Evolutionary conservation across 2,329 filamentous ascomycete genomes (phyloP).

Genomic region (Cladosporium sp.): DNA sequence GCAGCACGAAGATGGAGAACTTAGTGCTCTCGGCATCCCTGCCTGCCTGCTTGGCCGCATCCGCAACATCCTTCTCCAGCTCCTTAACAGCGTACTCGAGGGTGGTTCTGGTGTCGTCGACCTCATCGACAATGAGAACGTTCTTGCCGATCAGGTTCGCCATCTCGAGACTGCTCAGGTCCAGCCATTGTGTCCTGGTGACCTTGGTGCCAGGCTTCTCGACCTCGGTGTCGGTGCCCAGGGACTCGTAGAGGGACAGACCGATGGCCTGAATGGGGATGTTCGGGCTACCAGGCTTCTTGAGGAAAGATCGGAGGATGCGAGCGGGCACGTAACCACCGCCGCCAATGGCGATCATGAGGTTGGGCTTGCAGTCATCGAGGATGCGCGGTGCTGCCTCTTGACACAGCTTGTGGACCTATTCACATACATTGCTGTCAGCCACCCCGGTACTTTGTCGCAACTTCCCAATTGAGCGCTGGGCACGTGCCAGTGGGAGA

Average conservation of each 20-base stretch:
- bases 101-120: constrained; percentile 91
- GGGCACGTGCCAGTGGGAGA: constrained; percentile 7
- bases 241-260: constrained; percentile 89
- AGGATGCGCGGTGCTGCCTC: constrained; percentile 76
- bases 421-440: constrained; percentile 13
- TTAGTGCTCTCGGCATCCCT: constrained; percentile 67
- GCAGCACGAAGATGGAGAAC: constrained; percentile 92
- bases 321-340: constrained; percentile 95
- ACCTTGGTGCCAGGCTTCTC: constrained; percentile 89
- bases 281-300: constrained; percentile 78
- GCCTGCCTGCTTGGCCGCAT: constrained; percentile 69
- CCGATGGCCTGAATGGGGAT: constrained; percentile 99
- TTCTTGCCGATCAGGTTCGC: constrained; percentile 85
- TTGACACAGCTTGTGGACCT: constrained; percentile 98
- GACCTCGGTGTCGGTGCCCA: constrained; percentile 52
- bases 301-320: constrained; percentile 97
- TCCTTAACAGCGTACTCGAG: constrained; percentile 91
- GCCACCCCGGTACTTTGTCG: background rate
- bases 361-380: constrained; percentile 79
- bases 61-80: constrained; percentile 88
- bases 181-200: constrained; percentile 96
- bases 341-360: constrained; percentile 97
- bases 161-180: constrained; percentile 81
- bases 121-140: constrained; percentile 89
- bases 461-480: constrained; percentile 7